phyloP scores from a whole-genome alignment of 2,329 filamentous ascomycete species.

The Colletotrichum cereale region DNA sequence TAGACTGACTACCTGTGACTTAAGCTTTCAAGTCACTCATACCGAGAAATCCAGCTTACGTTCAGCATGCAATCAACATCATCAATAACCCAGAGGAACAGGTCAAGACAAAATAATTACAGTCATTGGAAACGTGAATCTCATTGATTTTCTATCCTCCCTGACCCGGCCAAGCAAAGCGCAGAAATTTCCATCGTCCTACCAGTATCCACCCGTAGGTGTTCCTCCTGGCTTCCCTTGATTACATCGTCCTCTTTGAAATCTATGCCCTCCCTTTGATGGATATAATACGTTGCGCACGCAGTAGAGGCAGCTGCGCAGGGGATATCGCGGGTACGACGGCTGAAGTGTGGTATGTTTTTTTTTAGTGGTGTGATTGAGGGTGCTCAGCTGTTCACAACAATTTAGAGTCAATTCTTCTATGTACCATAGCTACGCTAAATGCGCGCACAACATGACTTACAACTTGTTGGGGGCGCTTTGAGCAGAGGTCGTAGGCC shows the following conservation, averaged over 20 bases:
- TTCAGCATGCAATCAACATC: neutral
- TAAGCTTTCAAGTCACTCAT: neutral
- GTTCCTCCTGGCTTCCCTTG: conserved; percentile 32
- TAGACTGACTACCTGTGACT: neutral
- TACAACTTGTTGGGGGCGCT: conserved; percentile 82
- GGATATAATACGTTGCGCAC: conserved; percentile 38
- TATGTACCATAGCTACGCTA: conserved; percentile 38
- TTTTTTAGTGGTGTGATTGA: conserved; percentile 18
- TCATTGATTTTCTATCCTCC: conserved; percentile 38
- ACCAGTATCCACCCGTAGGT: conserved; percentile 25
- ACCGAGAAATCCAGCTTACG: too few relatives aligned
- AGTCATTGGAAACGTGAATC: conserved; percentile 36
- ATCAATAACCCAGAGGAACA: neutral
- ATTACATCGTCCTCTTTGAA: conserved; percentile 34
- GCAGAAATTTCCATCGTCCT: conserved; percentile 32
- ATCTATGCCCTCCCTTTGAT: conserved; percentile 39
- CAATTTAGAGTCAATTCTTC: conserved; percentile 41
- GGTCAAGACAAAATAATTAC: too few relatives aligned
- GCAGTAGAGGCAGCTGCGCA: conserved; percentile 11
- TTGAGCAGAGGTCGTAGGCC: conserved; percentile 82
- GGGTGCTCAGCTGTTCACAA: conserved; percentile 39
- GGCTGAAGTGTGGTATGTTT: conserved; percentile 15
- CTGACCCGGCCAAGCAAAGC: conserved; percentile 30
- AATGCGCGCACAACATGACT: conserved; percentile 51
- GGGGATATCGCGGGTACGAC: conserved; percentile 27